Evolutionary conservation across 2,329 filamentous ascomycete genomes (phyloP).

Genomic region (Fonsecaea pugnacius): DNA sequence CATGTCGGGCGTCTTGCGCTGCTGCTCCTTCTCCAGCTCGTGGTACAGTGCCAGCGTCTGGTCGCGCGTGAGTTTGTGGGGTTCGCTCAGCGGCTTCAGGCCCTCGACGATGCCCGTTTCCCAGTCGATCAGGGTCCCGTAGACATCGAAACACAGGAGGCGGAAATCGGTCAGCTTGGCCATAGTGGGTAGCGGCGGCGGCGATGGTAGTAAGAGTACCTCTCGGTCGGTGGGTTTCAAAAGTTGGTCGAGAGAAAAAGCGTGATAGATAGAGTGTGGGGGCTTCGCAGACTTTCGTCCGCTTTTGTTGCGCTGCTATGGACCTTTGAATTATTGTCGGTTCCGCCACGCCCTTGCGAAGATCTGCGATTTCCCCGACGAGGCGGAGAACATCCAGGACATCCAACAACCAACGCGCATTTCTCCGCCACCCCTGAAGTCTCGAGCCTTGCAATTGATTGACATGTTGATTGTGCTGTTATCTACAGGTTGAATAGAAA

Average conservation of each 20-base stretch:
- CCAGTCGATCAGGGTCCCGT: conserved; percentile 80
- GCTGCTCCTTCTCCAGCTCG: conserved; percentile 12
- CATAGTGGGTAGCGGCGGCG: neutral
- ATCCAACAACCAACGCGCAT: neutral
- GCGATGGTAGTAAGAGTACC: too few species aligned
- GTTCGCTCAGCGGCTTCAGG: conserved; percentile 11
- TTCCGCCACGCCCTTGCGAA: neutral
- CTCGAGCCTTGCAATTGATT: neutral
- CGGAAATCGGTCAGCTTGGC: conserved; percentile 35
- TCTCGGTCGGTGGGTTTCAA: too few species aligned
- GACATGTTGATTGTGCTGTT: neutral
- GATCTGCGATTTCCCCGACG: neutral
- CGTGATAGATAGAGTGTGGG: too few species aligned
- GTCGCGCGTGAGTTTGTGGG: conserved; percentile 9
- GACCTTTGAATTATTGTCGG: too few species aligned
- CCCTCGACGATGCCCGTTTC: conserved; percentile 61
- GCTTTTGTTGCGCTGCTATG: too few species aligned
- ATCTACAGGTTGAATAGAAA: neutral
- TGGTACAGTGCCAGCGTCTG: conserved; percentile 16
- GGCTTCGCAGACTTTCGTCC: too few species aligned
- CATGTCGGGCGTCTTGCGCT: conserved; percentile 19
- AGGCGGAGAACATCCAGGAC: neutral
- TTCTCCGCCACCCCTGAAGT: neutral
- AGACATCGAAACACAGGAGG: conserved; percentile 73
- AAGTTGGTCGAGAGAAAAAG: too few species aligned